These are phyloP conservation scores for Didymella sp. DNA, from an alignment of 2,329 filamentous ascomycete species.

Conservation along the genomic window DNA sequence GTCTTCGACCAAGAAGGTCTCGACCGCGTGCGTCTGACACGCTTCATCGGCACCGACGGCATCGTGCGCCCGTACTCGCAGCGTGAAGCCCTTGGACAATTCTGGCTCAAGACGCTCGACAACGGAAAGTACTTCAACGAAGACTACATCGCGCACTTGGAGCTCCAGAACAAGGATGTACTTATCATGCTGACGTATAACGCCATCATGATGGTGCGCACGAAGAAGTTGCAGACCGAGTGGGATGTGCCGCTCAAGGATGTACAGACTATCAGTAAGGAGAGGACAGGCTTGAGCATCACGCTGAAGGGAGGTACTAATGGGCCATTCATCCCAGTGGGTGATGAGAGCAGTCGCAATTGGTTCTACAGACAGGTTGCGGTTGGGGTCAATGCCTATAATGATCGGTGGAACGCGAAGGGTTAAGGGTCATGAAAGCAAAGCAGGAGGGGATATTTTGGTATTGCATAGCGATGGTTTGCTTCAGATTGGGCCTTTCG, in stretches of 20 bases:
- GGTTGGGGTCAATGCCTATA: conserved; percentile 71
- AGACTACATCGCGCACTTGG: conserved; percentile 93
- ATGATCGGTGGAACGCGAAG: conserved; percentile 70
- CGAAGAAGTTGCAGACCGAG: conserved; percentile 83
- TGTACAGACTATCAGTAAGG: conserved; percentile 95
- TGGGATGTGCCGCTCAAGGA: conserved; percentile 98
- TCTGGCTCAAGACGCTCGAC: conserved; percentile 98
- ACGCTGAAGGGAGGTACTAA: conserved; percentile 88
- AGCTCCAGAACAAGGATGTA: conserved; percentile 89
- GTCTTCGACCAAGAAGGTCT: conserved; percentile 96
- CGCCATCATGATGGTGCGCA: conserved; percentile 88
- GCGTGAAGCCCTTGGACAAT: conserved; percentile 93
- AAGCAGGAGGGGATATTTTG: background rate
- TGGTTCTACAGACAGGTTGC: conserved; percentile 72
- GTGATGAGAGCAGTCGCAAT: conserved; percentile 78
- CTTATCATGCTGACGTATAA: conserved; percentile 68
- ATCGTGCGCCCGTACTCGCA: conserved; percentile 94
- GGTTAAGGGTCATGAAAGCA: conserved; percentile 51
- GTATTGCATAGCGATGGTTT: conserved; percentile 15
- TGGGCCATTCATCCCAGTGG: conserved; percentile 91
- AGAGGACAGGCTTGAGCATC: conserved; percentile 90
- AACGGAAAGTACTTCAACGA: conserved; percentile 98
- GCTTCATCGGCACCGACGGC: conserved; percentile 90
- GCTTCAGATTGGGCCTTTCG: background rate
- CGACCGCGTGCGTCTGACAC: conserved; percentile 90